These are phyloP conservation scores for Monilinia laxa DNA, from an alignment of 2,329 filamentous ascomycete genomes.

Conservation along the genomic window DNA sequence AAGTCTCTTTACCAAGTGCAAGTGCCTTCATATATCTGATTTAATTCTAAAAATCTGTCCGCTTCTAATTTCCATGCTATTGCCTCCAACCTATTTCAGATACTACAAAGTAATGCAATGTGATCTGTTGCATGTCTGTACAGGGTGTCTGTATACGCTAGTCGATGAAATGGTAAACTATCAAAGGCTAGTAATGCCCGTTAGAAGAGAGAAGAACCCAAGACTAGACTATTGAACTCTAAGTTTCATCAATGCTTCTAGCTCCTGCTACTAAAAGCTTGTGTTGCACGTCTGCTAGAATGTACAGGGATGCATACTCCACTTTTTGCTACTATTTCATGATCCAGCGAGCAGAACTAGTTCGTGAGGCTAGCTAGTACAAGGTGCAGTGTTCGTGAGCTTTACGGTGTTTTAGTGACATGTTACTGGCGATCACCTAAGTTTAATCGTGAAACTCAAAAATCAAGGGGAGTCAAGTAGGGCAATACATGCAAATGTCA, in stretches of 20 bases:
- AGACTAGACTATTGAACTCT: neutral
- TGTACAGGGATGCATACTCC: neutral
- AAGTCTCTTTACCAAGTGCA: neutral
- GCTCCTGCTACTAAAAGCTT: neutral
- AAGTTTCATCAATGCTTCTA: neutral
- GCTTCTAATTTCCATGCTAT: neutral
- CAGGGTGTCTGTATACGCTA: neutral
- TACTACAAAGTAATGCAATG: neutral
- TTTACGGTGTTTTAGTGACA: neutral
- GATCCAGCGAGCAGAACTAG: neutral
- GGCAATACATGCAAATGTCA: neutral
- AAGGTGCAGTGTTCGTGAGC: neutral
- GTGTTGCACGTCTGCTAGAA: conserved; percentile 2
- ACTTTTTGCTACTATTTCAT: neutral
- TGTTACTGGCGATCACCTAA: neutral
- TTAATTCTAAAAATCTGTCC: neutral
- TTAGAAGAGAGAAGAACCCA: neutral
- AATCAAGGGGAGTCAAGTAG: neutral
- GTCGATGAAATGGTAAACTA: neutral
- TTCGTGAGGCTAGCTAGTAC: neutral
- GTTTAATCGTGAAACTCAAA: neutral
- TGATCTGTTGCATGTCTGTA: neutral
- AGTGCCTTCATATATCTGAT: neutral
- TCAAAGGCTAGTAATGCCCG: neutral
- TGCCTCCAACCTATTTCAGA: neutral